Evolutionary conservation across 2,329 filamentous ascomycete genomes (phyloP), one percentile per base, ranked within the genome.

Genomic region (Alternaria hordeiaustralica): DNA sequence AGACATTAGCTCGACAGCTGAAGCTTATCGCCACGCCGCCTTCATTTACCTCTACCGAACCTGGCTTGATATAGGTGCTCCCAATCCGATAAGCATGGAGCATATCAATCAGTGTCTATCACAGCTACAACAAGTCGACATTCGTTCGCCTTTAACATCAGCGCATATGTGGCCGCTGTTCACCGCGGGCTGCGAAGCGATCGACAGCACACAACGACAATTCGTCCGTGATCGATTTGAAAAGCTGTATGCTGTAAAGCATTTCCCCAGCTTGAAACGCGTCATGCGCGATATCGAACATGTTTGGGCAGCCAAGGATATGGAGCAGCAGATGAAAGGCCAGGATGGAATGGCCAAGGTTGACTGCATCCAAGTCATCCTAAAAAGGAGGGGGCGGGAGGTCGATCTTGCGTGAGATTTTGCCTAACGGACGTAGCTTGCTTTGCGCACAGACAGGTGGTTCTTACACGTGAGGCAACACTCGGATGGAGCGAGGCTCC

Each of bases 21-120:
- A 74, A 61, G 73, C 75, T 6, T 77, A 75, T 44, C 73, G 73
- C 13, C 75, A 78, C 53, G 71, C 75, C 30, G 75, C 75, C 2
- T 76, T 77, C 63, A 78, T 78, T 45, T 77, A 78, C 46, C 71
- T 78, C 23, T 76, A 78, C 54, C 70, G 75, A 11, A 75, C 74
- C 6, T 78, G 75, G 75, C 69, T 75, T 2, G 70, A 68, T 23
- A 69, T 77, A 23, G 75, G 75, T 18, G 72, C 74, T 4, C 75
- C 75, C 1, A 74, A 77, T 18, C 74, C 73, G 11, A 74, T 68
- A 30, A 77, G 72, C 25, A 64, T 73, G 45, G 63, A 73, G 15
- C 74, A 78, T 44, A 74, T 76, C 6, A 57, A 70, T n/a, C 59
- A 60, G 26, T 78, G 74, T 44, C 58, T 78, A 2, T 18, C 54